Conservation (phyloP, 1,139 yeast species). For the Nadsonia starkeyi-henricii region DNA sequence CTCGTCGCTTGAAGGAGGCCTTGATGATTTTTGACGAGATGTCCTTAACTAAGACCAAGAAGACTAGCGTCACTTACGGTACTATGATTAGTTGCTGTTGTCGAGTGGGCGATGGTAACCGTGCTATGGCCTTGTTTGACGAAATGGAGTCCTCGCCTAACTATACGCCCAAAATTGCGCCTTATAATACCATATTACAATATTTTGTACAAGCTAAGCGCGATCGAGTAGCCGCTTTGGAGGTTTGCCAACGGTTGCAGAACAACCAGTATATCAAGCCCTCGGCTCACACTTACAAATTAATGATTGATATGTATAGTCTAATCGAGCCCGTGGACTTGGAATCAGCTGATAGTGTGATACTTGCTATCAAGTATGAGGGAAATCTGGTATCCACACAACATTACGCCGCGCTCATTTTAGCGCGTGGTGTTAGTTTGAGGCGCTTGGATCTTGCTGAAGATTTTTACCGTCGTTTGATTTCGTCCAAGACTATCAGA, state of each 20-base stretch:
- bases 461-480: constrained; percentile 21
- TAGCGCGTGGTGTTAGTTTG: constrained; percentile 27
- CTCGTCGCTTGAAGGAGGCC: constrained; percentile 24
- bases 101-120: constrained; percentile 23
- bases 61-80: constrained; percentile 26
- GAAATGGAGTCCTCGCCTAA: constrained; percentile 24
- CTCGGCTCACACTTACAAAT: constrained; percentile 27
- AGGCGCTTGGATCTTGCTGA: constrained; percentile 23
- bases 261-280: constrained; percentile 18
- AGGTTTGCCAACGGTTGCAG: constrained; percentile 20
- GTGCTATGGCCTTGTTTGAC: constrained; percentile 22
- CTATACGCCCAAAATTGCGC: constrained; percentile 25
- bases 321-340: constrained; percentile 23
- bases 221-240: constrained; percentile 23
- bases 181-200: constrained; percentile 28
- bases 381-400: constrained; percentile 19
- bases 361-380: constrained; percentile 20
- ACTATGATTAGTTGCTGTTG: constrained; percentile 29
- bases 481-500: constrained; percentile 17
- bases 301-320: constrained; percentile 27
- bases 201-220: constrained; percentile 24
- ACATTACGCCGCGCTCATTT: constrained; percentile 28
- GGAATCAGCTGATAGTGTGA: constrained; percentile 25
- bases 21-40: constrained; percentile 21
- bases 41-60: constrained; percentile 18